These are phyloP conservation scores for Penicillium sumatraense DNA, from an alignment of 2,329 filamentous ascomycete genomes.

Conservation along the genomic window DNA sequence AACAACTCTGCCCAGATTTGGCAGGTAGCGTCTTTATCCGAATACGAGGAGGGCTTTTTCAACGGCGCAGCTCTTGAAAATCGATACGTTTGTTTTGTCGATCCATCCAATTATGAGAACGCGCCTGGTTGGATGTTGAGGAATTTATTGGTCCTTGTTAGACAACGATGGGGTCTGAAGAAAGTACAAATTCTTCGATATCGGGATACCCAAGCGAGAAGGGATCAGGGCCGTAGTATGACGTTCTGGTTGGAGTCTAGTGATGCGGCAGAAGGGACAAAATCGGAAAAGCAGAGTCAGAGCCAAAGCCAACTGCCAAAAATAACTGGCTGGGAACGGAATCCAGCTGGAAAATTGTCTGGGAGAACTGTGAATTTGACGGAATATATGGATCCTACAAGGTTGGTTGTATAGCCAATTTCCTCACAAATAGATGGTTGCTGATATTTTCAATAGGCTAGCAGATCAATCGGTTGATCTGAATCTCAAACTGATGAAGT, in stretches of 20 bases:
- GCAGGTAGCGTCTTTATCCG: slow-evolving; percentile 75
- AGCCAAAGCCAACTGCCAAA: slow-evolving; percentile 68
- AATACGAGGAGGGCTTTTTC: slow-evolving; percentile 89
- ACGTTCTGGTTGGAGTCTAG: slow-evolving; percentile 67
- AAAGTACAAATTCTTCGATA: slow-evolving; percentile 88
- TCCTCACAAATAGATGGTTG: background rate
- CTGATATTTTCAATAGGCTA: slow-evolving; percentile 50
- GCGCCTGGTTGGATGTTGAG: slow-evolving; percentile 92
- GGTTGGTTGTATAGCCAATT: slow-evolving; percentile 35
- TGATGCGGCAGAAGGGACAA: no score
- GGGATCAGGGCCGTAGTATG: slow-evolving; percentile 81
- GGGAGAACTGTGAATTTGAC: slow-evolving; percentile 80
- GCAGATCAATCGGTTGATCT: slow-evolving; percentile 95
- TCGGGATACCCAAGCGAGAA: slow-evolving; percentile 75
- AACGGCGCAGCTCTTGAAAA: slow-evolving; percentile 71
- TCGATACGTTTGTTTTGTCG: slow-evolving; percentile 82
- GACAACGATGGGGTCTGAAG: slow-evolving; percentile 76
- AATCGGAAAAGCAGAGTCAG: no score
- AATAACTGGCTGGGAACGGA: slow-evolving; percentile 93
- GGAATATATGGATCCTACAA: slow-evolving; percentile 89
- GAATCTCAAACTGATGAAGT: slow-evolving; percentile 98
- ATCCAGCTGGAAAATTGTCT: slow-evolving; percentile 74
- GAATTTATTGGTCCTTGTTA: slow-evolving; percentile 83
- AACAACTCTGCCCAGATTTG: slow-evolving; percentile 53
- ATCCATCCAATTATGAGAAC: slow-evolving; percentile 86